Conservation (phyloP, 257 asterid species). For the Solanum corneliomulleri region DNA sequence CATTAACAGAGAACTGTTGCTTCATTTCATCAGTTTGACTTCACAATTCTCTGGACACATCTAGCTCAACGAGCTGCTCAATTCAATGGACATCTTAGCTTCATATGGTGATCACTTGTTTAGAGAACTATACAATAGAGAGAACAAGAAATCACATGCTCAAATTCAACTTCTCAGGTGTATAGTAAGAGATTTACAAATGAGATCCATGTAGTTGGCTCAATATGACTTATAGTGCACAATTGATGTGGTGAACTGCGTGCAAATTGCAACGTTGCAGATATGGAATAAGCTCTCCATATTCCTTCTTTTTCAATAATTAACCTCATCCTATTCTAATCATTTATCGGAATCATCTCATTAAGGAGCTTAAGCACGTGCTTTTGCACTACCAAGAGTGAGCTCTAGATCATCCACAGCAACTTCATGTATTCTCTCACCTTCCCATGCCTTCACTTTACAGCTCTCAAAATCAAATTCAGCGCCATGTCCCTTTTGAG, state of each 20-base stretch:
- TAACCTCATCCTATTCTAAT: not conserved
- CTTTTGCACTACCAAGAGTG: constrained; percentile 1
- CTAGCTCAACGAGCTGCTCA: not conserved
- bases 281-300: not conserved
- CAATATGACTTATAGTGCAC: not conserved
- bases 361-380: not conserved
- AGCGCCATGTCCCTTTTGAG: not conserved
- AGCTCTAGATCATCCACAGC: constrained; percentile 9
- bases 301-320: not conserved
- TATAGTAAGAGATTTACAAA: not conserved
- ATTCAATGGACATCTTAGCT: not conserved
- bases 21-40: not conserved
- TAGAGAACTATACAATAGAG: not conserved
- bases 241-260: not conserved
- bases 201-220: not conserved
- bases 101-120: not conserved
- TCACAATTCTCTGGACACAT: not conserved
- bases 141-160: not conserved
- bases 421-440: constrained; percentile 4
- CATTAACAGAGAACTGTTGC: not conserved
- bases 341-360: not conserved
- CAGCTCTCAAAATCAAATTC: constrained; percentile 1
- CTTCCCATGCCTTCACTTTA: constrained; percentile 9
- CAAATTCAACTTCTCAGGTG: not conserved
- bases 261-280: not conserved